Evolutionary conservation across 805 yeast species (phyloP).

Genomic region (Candida orba): DNA sequence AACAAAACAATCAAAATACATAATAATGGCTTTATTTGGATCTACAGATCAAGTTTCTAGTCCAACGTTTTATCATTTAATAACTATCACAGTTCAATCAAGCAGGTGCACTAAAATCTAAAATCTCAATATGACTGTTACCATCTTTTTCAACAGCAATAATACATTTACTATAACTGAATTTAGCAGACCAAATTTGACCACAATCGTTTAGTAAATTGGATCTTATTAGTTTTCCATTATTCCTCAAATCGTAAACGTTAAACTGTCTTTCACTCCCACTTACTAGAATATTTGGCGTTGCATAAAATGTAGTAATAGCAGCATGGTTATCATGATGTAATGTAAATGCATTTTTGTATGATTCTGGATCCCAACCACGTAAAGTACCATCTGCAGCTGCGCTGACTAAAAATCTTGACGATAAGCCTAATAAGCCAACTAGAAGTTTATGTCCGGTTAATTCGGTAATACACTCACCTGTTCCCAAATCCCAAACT

Average conservation of each 20-base stretch:
- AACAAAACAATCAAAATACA: too few species aligned
- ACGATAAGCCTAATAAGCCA: constrained; percentile 74
- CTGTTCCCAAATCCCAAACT: constrained; percentile 83
- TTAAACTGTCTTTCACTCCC: constrained; percentile 86
- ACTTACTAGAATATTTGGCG: constrained; percentile 74
- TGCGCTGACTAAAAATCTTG: constrained; percentile 77
- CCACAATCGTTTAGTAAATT: constrained; percentile 74
- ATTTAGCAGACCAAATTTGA: constrained; percentile 91
- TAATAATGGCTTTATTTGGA: background rate
- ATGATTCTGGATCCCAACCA: constrained; percentile 85
- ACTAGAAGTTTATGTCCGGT: constrained; percentile 89
- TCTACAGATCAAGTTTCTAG: background rate
- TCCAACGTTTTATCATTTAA: too few species aligned
- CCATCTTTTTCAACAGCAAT: constrained; percentile 81
- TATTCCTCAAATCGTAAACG: constrained; percentile 72
- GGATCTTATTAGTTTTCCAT: constrained; percentile 61
- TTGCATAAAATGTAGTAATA: constrained; percentile 89
- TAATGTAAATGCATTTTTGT: constrained; percentile 55
- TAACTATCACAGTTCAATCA: background rate
- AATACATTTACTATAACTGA: constrained; percentile 76
- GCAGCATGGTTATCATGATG: constrained; percentile 78
- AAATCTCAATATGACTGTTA: constrained; percentile 71
- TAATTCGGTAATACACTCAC: constrained; percentile 58
- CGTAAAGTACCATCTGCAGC: constrained; percentile 93
- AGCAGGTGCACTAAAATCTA: constrained; percentile 55